Evolutionary conservation across 192 early-diverging fungal genomes (phyloP), one percentile per base, ranked within the genome.

Genomic region (Lobosporangium transversale): DNA sequence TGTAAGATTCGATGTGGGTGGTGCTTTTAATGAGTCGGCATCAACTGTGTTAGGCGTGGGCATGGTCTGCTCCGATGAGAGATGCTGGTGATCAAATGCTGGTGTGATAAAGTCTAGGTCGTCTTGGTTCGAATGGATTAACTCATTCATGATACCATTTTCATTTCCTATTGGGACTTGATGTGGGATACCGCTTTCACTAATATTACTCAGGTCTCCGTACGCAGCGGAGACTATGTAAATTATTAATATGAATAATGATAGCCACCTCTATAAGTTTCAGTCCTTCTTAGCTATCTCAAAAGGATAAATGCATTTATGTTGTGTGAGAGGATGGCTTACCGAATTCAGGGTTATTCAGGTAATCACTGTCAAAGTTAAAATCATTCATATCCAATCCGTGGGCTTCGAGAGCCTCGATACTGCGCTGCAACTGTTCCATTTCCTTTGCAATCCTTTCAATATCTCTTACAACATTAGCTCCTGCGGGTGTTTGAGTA

Each of bases 371-470:
- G 26, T 66, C 58, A 67, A 76, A 76, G 42, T 66, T 66, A 23
- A 75, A 75, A 14, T 66, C 63, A 18, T 66, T 42, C 20, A 66
- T 58, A 31, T 75, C 52, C 36, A 76, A 27, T 14, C 73, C 73
- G 29, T 76, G 73, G 4, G 65, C 58, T 35, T 67, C 62, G 45
- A 76, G 35, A 0, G 73, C 63, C 47, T 76, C 73, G 14, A 76
- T 76, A 24, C 65, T 76, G 50, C 37, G 35, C 35, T 76, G 73
- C 26, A 76, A 30, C 27, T 67, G 58, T 31, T 76, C 73, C 64
- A 76, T 76, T 21, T 76, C 73, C 24, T 55, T 37, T 12, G 73
- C 33, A 35, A 76, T 76, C 12, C 67, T 53, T n/a, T 76, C 59
- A 29, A 76, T 65, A 9, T 65, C 65, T 17, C 67, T 76, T 1